These are phyloP conservation scores for Plasmodium berghei DNA, from an alignment of 169 alveolate species.

Conservation along the genomic window DNA sequence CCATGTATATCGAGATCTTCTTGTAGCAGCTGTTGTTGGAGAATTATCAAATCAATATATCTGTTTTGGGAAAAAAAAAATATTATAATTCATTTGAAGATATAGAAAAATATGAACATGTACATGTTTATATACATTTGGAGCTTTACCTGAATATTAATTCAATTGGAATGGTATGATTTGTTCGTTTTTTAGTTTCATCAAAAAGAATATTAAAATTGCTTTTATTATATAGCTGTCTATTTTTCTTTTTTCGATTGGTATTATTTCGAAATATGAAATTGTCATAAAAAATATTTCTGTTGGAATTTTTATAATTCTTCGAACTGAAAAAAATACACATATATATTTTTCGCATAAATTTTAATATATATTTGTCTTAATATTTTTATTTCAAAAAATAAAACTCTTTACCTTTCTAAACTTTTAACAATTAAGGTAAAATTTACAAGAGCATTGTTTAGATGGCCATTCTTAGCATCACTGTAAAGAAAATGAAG, in stretches of 20 bases:
- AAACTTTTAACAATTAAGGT: conserved; percentile 16
- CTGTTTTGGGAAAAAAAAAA: background rate
- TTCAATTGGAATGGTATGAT: conserved; percentile 6
- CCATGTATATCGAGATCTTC: background rate
- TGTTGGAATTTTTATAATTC: background rate
- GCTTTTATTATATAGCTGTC: conserved; percentile 14
- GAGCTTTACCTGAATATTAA: conserved; percentile 24
- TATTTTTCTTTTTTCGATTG: conserved; percentile 11
- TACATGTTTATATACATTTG: background rate
- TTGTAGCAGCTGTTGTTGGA: conserved; percentile 30
- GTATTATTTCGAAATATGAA: conserved; percentile 2
- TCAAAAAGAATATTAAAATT: conserved; percentile 59
- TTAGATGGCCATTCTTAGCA: conserved; percentile 35
- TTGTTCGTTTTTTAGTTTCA: conserved; percentile 8
- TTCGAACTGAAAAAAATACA: background rate
- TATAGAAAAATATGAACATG: background rate
- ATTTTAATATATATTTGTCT: background rate
- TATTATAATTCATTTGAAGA: background rate
- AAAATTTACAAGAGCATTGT: conserved; percentile 50
- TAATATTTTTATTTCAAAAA: background rate
- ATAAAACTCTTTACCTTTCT: conserved; percentile 18
- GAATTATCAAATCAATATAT: conserved; percentile 26
- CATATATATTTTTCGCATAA: no score
- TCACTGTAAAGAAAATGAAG: conserved; percentile 16
- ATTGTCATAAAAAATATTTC: conserved; percentile 17